phyloP scores from a whole-genome alignment of 176 grass and related monocot species.

The Alopecurus myosuroides region DNA sequence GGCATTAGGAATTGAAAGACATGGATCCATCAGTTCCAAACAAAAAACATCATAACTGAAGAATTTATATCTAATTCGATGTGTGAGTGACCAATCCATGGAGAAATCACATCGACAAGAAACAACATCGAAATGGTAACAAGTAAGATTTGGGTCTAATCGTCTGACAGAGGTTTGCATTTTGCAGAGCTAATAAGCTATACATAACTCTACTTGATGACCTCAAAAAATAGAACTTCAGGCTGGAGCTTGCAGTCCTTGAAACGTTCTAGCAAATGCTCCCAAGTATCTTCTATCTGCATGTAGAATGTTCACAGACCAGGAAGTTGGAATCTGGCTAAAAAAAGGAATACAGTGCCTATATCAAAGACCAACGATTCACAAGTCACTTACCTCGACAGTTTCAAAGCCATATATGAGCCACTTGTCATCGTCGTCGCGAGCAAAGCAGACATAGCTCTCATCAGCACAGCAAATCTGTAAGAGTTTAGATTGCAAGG shows the following conservation, averaged over 20 bases:
- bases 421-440: background rate
- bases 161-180: background rate
- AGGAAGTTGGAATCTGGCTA: background rate
- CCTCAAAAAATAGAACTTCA: no score
- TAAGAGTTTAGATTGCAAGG: background rate
- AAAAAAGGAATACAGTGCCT: background rate
- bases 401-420: background rate
- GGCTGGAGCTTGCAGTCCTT: no score
- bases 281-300: background rate
- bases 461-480: background rate
- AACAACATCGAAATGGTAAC: no score
- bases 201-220: no score
- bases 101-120: no score
- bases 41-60: no score
- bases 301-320: background rate
- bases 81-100: no score
- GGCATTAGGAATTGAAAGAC: no score
- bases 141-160: no score
- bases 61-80: no score
- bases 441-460: conserved; percentile 7
- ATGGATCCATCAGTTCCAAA: no score
- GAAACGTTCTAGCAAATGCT: background rate
- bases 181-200: background rate
- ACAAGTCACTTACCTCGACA: background rate
- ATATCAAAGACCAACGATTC: background rate